Conservation (phyloP, 2,329 filamentous ascomycete species). For the Aureobasidium sp. region DNA sequence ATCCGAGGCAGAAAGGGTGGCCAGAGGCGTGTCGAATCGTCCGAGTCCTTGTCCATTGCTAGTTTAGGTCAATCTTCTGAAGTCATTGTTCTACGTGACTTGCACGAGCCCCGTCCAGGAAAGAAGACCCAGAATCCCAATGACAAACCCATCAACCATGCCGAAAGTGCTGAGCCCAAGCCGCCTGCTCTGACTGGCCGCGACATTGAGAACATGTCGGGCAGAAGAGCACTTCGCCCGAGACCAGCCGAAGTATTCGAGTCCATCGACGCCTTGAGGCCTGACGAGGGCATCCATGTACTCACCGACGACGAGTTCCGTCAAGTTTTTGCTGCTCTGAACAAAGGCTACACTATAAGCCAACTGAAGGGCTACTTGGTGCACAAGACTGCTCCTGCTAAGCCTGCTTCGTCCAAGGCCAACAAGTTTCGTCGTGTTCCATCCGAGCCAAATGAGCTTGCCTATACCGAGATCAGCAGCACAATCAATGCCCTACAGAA, state of each 20-base stretch:
- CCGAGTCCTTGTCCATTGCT: slow-evolving; percentile 11
- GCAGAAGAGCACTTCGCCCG: not conserved
- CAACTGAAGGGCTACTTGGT: not conserved
- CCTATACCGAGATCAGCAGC: not conserved
- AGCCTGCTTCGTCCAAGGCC: not conserved
- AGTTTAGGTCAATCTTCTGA: slow-evolving; percentile 12
- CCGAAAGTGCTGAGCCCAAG: not conserved
- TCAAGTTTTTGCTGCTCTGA: not conserved
- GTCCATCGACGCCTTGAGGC: not conserved
- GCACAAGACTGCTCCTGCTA: not conserved
- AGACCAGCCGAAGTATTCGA: not conserved
- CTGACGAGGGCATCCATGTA: not conserved
- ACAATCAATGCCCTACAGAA: not conserved
- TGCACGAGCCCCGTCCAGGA: slow-evolving; percentile 6
- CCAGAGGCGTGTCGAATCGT: slow-evolving; percentile 3
- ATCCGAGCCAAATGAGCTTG: not conserved
- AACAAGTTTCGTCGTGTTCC: not conserved
- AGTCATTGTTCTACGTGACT: slow-evolving; percentile 14
- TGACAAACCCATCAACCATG: not conserved
- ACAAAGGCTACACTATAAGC: not conserved
- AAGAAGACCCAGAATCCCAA: not conserved
- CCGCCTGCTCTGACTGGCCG: not conserved
- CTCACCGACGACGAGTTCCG: not conserved
- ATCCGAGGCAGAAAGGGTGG: slow-evolving; percentile 10
- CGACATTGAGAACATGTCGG: slow-evolving; percentile 3